A percentile compares a stretch with the other conserved stretches of the same genome.
Evolutionary conservation across 1,284 basidiomycete genomes (phyloP).

Genomic region (Apiotrichum siamense): DNA sequence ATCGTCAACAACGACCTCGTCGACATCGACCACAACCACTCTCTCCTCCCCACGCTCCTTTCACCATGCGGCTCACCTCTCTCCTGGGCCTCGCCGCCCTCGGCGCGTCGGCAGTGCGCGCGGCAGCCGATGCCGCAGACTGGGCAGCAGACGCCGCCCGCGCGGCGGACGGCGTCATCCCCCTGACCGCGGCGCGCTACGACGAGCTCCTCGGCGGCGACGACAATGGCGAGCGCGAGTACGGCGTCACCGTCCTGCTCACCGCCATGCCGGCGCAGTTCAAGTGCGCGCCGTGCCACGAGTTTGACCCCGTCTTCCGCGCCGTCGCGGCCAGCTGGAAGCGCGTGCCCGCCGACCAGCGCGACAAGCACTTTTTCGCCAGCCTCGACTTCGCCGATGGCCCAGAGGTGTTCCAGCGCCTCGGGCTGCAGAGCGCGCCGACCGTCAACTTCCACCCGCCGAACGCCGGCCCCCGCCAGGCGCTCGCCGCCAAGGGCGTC

Average conservation of each 20-base stretch:
- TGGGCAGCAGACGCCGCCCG: slow-evolving; percentile 57
- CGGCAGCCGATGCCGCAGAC: slow-evolving; percentile 26
- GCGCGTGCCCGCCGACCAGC: slow-evolving; percentile 55
- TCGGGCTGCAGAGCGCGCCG: slow-evolving; percentile 67
- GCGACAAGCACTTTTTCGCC: slow-evolving; percentile 81
- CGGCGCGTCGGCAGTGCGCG: slow-evolving; percentile 14
- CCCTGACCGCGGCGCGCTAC: slow-evolving; percentile 65
- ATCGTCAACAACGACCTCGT: no score
- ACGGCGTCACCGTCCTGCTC: slow-evolving; percentile 74
- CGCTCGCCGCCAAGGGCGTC: slow-evolving; percentile 51
- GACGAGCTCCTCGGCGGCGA: slow-evolving; percentile 59
- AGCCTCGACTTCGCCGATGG: slow-evolving; percentile 79
- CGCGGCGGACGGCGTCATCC: slow-evolving; percentile 66
- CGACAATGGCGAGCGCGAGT: slow-evolving; percentile 60
- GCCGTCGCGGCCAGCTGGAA: slow-evolving; percentile 75
- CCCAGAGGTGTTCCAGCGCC: slow-evolving; percentile 66
- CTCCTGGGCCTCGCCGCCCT: slow-evolving; percentile 16
- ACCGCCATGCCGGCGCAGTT: slow-evolving; percentile 74
- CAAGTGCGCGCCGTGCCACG: slow-evolving; percentile 55
- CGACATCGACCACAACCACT: no score
- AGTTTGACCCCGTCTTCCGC: slow-evolving; percentile 75
- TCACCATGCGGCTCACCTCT: slow-evolving; percentile 21
- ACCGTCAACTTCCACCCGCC: slow-evolving; percentile 72
- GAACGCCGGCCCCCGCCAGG: slow-evolving; percentile 59
- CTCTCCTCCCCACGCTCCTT: not conserved